phyloP scores from a whole-genome alignment of 164 flowering plant genomes.

The Stephania cephalantha region DNA sequence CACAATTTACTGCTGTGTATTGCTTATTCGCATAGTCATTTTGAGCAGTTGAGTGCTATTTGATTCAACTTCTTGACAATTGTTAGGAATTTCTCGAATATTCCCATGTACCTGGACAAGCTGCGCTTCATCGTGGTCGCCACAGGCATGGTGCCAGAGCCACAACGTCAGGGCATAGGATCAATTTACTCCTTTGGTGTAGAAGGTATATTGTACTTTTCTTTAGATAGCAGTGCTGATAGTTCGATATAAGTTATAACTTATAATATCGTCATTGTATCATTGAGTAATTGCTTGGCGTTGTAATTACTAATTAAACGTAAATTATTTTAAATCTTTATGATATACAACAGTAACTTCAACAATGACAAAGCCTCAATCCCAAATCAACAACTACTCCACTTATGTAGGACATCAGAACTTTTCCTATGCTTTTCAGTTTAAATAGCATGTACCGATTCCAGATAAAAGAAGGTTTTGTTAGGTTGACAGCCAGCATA shows the following conservation, averaged over 20 bases:
- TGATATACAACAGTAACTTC: too few species aligned
- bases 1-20: background rate
- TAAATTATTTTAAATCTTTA: too few species aligned
- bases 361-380: too few species aligned
- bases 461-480: too few species aligned
- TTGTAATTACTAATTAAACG: too few species aligned
- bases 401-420: too few species aligned
- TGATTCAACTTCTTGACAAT: constrained; percentile 12
- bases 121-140: constrained; percentile 92
- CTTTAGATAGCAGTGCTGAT: background rate
- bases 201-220: constrained; percentile 54
- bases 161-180: constrained; percentile 71
- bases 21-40: background rate
- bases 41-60: constrained; percentile 7
- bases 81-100: constrained; percentile 77
- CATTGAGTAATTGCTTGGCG: background rate
- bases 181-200: constrained; percentile 89
- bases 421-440: too few species aligned
- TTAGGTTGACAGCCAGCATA: background rate
- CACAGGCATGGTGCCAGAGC: constrained; percentile 98
- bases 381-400: too few species aligned
- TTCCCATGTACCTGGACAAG: constrained; percentile 77
- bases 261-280: background rate
- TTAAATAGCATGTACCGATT: too few species aligned
- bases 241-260: background rate